These are phyloP conservation scores for Calonectria pseudoturangicola DNA, from an alignment of 2,329 filamentous ascomycete species.

Conservation along the genomic window DNA sequence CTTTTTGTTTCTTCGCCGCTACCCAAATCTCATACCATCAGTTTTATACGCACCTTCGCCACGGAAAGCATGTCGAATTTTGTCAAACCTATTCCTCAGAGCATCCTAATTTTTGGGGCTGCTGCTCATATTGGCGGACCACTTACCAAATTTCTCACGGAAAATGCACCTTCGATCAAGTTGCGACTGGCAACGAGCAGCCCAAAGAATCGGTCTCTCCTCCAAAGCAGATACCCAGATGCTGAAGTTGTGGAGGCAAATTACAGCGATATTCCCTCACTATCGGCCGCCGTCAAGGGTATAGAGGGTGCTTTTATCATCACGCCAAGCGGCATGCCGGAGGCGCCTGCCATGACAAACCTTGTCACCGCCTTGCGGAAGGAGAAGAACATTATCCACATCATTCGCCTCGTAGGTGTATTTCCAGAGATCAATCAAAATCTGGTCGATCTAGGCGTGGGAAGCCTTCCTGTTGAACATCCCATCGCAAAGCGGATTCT, in stretches of 20 bases:
- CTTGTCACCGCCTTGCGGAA: constrained; percentile 5
- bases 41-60: neutral
- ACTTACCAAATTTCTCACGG: neutral
- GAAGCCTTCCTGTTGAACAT: constrained; percentile 9
- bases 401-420: constrained; percentile 5
- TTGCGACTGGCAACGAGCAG: constrained; percentile 24
- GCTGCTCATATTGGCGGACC: constrained; percentile 17
- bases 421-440: constrained; percentile 20
- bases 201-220: neutral
- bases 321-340: constrained; percentile 10
- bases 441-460: neutral
- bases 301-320: constrained; percentile 19
- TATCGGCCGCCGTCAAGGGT: neutral
- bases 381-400: neutral
- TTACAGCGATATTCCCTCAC: constrained; percentile 12
- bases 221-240: neutral
- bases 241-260: neutral
- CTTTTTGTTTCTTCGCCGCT: too few relatives aligned
- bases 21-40: neutral
- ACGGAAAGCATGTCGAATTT: constrained; percentile 5
- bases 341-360: constrained; percentile 20
- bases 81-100: constrained; percentile 15
- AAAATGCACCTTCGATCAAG: constrained; percentile 13
- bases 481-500: constrained; percentile 22
- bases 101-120: constrained; percentile 23